Percentiles rank a stretch among this genome's conserved stretches.
These are phyloP conservation scores for Boechera stricta DNA, from an alignment of 345 rosid genomes.

Conservation along the genomic window DNA sequence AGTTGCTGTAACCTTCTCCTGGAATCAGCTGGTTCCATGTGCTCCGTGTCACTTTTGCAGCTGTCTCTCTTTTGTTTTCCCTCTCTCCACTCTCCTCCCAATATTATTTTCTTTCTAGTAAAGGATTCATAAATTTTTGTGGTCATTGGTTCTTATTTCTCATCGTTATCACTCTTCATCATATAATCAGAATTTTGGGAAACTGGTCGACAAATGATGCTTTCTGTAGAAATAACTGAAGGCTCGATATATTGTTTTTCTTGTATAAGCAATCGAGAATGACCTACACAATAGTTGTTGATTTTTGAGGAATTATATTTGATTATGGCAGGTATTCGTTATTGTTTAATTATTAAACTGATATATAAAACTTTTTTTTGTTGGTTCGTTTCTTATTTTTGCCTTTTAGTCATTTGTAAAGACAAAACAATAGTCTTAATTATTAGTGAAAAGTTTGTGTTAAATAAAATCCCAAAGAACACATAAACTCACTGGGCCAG, in stretches of 20 bases:
- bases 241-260: too few relatives aligned
- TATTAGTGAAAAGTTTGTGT: background rate
- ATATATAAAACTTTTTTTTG: background rate
- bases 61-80: constrained; percentile 35
- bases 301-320: background rate
- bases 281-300: background rate
- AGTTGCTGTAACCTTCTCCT: constrained; percentile 46
- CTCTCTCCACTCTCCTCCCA: constrained; percentile 13
- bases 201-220: background rate
- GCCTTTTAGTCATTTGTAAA: background rate
- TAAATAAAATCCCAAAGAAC: background rate
- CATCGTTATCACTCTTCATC: constrained; percentile 8
- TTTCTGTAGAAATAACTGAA: background rate
- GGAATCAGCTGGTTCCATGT: constrained; percentile 47
- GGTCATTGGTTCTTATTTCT: background rate
- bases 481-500: background rate
- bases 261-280: too few relatives aligned
- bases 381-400: background rate
- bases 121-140: background rate
- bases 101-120: background rate
- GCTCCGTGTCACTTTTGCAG: constrained; percentile 45
- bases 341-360: background rate
- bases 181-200: background rate
- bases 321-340: too few relatives aligned
- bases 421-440: background rate